Conservation (phyloP, 768 basidiomycete genomes). For the Termitomyces sp. region DNA sequence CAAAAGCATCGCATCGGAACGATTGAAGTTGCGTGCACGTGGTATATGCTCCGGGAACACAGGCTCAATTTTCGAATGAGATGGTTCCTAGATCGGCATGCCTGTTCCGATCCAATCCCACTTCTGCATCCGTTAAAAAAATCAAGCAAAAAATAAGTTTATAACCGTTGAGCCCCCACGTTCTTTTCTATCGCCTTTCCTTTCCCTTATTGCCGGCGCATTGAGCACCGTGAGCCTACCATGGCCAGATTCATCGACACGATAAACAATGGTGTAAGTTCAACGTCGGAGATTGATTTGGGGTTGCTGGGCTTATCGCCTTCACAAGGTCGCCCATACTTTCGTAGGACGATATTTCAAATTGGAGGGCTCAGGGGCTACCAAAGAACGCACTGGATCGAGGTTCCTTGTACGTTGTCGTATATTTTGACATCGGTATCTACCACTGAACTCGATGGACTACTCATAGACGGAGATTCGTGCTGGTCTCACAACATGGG, state of each 20-base stretch:
- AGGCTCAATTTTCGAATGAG: background rate
- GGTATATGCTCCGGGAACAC: too few species aligned
- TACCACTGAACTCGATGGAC: background rate
- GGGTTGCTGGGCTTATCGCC: background rate
- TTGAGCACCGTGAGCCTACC: conserved; percentile 2
- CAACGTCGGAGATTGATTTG: background rate
- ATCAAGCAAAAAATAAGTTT: conserved; percentile 1
- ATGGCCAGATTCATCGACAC: conserved; percentile 19
- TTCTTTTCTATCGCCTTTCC: background rate
- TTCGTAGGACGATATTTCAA: conserved; percentile 63
- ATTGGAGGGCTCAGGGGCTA: conserved; percentile 66
- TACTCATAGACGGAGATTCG: conserved; percentile 63
- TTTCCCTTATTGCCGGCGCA: background rate
- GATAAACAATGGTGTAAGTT: conserved; percentile 25
- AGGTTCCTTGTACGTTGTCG: conserved; percentile 41
- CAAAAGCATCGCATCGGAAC: too few species aligned
- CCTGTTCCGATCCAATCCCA: conserved; percentile 1
- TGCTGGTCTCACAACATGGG: conserved; percentile 80
- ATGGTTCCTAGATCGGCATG: conserved; percentile 6
- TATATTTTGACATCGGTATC: conserved; percentile 5
- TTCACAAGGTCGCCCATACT: conserved; percentile 38
- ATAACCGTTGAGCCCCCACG: background rate
- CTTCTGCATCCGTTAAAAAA: background rate
- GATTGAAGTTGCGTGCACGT: background rate
- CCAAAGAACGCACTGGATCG: conserved; percentile 57